Conservation (phyloP, 371 early-diverging fungal genomes). For the Chytridium lagenaria region DNA sequence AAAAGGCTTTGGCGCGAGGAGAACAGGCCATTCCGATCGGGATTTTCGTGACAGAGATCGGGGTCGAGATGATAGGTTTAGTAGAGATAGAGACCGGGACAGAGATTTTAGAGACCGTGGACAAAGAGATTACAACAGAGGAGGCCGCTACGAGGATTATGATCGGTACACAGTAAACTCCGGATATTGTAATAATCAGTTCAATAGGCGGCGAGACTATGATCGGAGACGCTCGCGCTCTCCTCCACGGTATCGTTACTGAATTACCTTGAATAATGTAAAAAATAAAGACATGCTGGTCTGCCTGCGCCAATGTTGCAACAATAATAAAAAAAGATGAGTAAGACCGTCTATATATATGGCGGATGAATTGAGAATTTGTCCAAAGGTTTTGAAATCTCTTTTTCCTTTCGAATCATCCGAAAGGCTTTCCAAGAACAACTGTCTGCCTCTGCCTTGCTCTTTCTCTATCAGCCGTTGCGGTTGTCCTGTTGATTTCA, state of each 20-base stretch:
- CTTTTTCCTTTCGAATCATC: too few species aligned
- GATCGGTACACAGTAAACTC: not conserved
- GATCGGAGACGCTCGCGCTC: not conserved
- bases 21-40: not conserved
- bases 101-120: constrained; percentile 8
- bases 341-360: too few species aligned
- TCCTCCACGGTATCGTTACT: not conserved
- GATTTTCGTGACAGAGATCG: not conserved
- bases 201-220: not conserved
- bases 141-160: not conserved
- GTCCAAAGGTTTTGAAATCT: too few species aligned
- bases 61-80: not conserved
- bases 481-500: too few species aligned
- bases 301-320: too few species aligned
- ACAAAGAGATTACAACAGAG: not conserved
- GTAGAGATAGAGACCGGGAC: not conserved
- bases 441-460: too few species aligned
- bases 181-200: too few species aligned
- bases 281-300: not conserved
- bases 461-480: too few species aligned
- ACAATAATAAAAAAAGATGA: not conserved
- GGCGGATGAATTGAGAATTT: too few species aligned
- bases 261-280: not conserved
- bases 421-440: too few species aligned
- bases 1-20: not conserved